Evolutionary conservation across 2,329 filamentous ascomycete species (phyloP), one percentile per base, ranked within the genome.

Genomic region (Domatiomyces globalis): DNA sequence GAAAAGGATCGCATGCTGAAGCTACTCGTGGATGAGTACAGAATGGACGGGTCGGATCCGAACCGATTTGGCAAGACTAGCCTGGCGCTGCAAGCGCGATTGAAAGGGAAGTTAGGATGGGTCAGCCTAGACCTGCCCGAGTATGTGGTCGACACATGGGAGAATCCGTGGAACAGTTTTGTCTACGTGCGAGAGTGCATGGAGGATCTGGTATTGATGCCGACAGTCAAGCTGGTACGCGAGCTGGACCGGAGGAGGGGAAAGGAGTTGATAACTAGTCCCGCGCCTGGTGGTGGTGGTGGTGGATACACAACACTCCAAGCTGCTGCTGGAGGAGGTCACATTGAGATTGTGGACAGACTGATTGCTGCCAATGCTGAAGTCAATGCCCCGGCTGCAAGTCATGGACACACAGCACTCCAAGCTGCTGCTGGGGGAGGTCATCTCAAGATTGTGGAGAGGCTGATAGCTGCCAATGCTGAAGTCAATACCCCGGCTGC

Each of bases 141-240:
- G 5, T 51, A 60, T 49, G 56, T 60, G 12, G 50, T 60, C 22
- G 51, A 59, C 49, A 60, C 58, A 9, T 57, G 55, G 57, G 56
- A 60, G 15, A 60, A 60, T 48, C 58, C 58, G 15, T 60, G 58
- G 58, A 56, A 51, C 39, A 54, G 55, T 33, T 60, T 60, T 43
- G 56, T 54, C 25, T 59, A 57, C 45, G 54, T 60, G 48, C 43
- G 57, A 43, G 51, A 59, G 33, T 58, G 54, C 29, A 60, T 60
- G 58, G 56, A 53, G 45, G 57, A 58, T 20, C 53, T 60, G 39
- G 51, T 60, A 8, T 42, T 60, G 15, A 55, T 60, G 51, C 54
- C 55, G 2, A 54, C 56, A 25, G 43, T 44, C 15, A 46, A 54
- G 8, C 39, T 60, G 39, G 50, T 58, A 22, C 57, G 12, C 33